phyloP scores from a whole-genome alignment of 2,329 filamentous ascomycete genomes.

The Trichoderma harzianum region DNA sequence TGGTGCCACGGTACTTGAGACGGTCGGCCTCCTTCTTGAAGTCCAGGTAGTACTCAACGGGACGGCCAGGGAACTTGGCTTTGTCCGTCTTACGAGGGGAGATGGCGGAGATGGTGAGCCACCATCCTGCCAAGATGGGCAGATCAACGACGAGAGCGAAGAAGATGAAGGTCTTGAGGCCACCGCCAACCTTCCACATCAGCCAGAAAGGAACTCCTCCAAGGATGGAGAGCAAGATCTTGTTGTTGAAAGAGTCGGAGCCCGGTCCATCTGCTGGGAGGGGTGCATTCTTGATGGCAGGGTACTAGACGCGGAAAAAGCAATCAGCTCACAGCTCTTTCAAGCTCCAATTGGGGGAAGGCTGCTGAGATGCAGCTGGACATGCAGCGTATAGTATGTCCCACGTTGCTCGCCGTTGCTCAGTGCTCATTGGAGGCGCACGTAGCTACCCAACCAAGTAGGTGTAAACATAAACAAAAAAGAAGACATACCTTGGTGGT shows the following conservation, averaged over 20 bases:
- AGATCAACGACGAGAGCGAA: constrained; percentile 74
- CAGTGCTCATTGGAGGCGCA: not conserved
- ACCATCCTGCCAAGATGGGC: constrained; percentile 78
- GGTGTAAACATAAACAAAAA: not conserved
- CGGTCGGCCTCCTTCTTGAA: constrained; percentile 66
- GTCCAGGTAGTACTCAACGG: constrained; percentile 84
- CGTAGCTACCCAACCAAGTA: not conserved
- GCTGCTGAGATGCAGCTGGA: not conserved
- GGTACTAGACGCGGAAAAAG: constrained; percentile 24
- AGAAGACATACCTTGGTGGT: constrained; percentile 36
- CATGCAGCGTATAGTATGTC: not conserved
- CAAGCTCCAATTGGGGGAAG: not conserved
- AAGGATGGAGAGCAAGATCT: constrained; percentile 67
- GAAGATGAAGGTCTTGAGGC: constrained; percentile 87
- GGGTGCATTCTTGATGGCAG: constrained; percentile 89
- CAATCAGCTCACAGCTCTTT: not conserved
- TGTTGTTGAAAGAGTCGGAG: constrained; percentile 83
- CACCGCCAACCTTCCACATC: constrained; percentile 79
- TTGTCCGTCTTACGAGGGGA: constrained; percentile 93
- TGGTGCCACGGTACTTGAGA: constrained; percentile 69
- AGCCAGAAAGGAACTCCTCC: constrained; percentile 72
- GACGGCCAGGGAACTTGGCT: constrained; percentile 77
- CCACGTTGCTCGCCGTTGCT: not conserved
- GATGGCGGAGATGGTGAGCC: constrained; percentile 74
- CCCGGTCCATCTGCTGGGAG: constrained; percentile 86